Conservation (phyloP, 352 stramenopile species). For the Globisporangium orthogonon region DNA sequence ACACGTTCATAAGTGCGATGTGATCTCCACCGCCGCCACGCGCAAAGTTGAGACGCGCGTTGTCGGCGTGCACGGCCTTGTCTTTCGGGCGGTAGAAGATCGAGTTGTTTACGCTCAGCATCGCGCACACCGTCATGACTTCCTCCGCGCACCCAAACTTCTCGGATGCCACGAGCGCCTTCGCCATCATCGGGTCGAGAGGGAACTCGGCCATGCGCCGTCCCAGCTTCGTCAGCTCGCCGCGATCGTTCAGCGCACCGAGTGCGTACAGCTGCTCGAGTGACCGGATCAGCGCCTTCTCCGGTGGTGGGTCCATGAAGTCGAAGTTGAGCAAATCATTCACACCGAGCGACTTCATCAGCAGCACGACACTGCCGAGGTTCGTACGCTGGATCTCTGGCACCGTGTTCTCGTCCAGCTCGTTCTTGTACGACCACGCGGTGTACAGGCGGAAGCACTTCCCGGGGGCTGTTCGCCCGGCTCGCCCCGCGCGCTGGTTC, state of each 20-base stretch:
- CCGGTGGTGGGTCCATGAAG: conserved; percentile 99
- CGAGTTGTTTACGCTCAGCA: conserved; percentile 97
- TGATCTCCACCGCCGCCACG: conserved; percentile 96
- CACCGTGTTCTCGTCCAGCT: conserved; percentile 97
- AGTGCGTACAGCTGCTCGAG: conserved; percentile 99
- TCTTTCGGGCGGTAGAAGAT: conserved; percentile 99
- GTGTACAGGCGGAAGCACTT: conserved; percentile 99
- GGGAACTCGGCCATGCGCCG: conserved; percentile 96
- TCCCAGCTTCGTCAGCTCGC: conserved; percentile 96
- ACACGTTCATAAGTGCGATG: conserved; percentile 95
- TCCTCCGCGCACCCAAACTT: conserved; percentile 91
- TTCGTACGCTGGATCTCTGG: conserved; percentile 98
- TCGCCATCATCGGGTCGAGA: conserved; percentile 93
- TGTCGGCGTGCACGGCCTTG: conserved; percentile 98
- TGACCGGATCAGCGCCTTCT: conserved; percentile 97
- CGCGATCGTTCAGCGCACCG: conserved; percentile 97
- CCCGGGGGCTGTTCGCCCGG: conserved; percentile 94
- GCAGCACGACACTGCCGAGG: conserved; percentile 96
- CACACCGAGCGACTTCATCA: conserved; percentile 99
- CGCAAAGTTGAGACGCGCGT: conserved; percentile 97
- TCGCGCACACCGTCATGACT: conserved; percentile 96
- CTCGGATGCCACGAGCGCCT: conserved; percentile 88
- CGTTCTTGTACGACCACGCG: conserved; percentile 97
- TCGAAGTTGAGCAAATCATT: conserved; percentile 99
- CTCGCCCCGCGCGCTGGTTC: conserved; percentile 94